phyloP scores from a whole-genome alignment of 2,329 filamentous ascomycete species.

The Colletotrichum sp. region DNA sequence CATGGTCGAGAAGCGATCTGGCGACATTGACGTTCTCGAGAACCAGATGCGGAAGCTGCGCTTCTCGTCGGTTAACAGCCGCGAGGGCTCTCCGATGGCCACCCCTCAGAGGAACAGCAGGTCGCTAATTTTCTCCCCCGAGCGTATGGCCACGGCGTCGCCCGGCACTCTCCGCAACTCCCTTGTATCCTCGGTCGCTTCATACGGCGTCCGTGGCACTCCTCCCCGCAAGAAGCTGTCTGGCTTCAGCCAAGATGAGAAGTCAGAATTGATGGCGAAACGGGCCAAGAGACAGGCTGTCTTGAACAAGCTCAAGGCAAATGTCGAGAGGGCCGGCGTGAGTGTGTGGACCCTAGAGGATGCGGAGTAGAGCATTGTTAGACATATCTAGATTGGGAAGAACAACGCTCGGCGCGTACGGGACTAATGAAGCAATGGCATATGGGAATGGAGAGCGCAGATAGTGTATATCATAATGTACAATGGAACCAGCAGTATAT shows the following conservation, averaged over 20 bases:
- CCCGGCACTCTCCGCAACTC: conserved; percentile 46
- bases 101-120: conserved; percentile 41
- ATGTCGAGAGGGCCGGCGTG: conserved; percentile 54
- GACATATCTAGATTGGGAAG: neutral
- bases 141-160: conserved; percentile 40
- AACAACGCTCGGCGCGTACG: neutral
- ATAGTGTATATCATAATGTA: conserved; percentile 20
- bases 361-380: conserved; percentile 39
- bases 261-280: conserved; percentile 59
- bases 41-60: conserved; percentile 80
- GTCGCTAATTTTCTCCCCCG: conserved; percentile 45
- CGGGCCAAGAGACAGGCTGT: conserved; percentile 58
- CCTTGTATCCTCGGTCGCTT: conserved; percentile 45
- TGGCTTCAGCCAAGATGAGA: conserved; percentile 65
- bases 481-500: neutral
- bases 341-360: conserved; percentile 56
- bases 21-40: conserved; percentile 90
- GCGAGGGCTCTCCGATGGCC: conserved; percentile 47
- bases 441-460: conserved; percentile 5
- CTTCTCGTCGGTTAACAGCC: conserved; percentile 46
- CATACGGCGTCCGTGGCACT: conserved; percentile 40
- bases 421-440: conserved; percentile 4
- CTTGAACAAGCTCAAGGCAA: conserved; percentile 54
- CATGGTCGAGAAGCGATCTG: conserved; percentile 90
- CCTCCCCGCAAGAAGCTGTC: conserved; percentile 66